Percentiles rank a stretch among this genome's conserved stretches.
Evolutionary conservation across 345 rosid genomes (phyloP).

Genomic region (Erucastrum elatum): DNA sequence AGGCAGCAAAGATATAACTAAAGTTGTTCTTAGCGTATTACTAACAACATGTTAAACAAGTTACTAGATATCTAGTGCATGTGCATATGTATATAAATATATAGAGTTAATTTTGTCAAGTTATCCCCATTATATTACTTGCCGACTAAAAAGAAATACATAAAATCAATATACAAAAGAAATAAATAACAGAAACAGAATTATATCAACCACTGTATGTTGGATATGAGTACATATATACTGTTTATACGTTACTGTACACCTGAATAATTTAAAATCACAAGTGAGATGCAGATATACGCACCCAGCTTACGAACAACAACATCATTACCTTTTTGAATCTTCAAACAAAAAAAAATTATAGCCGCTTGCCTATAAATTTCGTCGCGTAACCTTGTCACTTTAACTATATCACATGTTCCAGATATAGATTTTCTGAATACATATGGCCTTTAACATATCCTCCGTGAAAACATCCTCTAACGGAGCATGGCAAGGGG

Average conservation of each 20-base stretch:
- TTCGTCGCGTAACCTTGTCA: constrained; percentile 2
- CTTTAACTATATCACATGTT: constrained; percentile 5
- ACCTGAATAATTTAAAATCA: constrained; percentile 5
- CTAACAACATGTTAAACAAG: too few relatives aligned
- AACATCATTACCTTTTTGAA: constrained; percentile 8
- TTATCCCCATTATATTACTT: too few relatives aligned
- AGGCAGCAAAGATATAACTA: too few relatives aligned
- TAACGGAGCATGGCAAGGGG: constrained; percentile 90
- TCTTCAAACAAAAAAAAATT: constrained; percentile 1
- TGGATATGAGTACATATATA: not conserved
- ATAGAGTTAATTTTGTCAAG: too few relatives aligned
- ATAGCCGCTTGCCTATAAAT: constrained; percentile 31
- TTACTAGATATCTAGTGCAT: too few relatives aligned
- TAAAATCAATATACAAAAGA: not conserved
- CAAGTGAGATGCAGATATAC: constrained; percentile 26
- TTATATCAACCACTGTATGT: not conserved
- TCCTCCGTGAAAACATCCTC: constrained; percentile 73
- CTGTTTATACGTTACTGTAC: not conserved
- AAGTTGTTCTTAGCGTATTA: too few relatives aligned
- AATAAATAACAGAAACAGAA: not conserved
- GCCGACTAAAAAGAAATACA: not conserved
- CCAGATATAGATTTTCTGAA: constrained; percentile 2
- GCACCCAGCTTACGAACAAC: constrained; percentile 11
- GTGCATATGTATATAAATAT: too few relatives aligned
- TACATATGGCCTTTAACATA: constrained; percentile 54